Conservation (phyloP, 306 rosid species). For the Trifolium subterraneum region DNA sequence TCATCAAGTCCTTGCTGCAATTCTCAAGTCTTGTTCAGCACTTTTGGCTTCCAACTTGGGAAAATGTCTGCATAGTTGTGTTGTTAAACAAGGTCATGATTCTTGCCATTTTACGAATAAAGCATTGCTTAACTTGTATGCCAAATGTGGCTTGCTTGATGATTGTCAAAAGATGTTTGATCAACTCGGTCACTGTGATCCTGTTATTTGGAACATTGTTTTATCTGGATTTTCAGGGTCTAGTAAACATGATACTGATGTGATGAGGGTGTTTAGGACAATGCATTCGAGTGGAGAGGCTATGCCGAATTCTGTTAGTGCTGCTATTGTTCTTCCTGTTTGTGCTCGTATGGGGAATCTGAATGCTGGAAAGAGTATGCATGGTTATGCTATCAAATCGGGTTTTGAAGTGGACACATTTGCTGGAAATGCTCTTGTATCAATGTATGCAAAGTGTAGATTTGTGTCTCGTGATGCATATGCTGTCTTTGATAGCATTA, state of each 20-base stretch:
- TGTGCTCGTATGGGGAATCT: constrained; percentile 63
- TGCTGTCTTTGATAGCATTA: constrained; percentile 62
- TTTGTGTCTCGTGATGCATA: constrained; percentile 58
- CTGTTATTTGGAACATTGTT: constrained; percentile 85
- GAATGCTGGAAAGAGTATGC: constrained; percentile 63
- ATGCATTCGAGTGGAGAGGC: constrained; percentile 65
- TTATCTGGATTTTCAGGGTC: constrained; percentile 73
- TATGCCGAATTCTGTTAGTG: constrained; percentile 69
- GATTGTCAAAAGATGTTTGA: constrained; percentile 67
- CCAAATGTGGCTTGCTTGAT: constrained; percentile 70
- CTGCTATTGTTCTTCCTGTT: constrained; percentile 75
- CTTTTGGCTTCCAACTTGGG: constrained; percentile 61
- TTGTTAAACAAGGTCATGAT: constrained; percentile 69
- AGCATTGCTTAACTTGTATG: constrained; percentile 85
- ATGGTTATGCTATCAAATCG: constrained; percentile 68
- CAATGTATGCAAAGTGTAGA: constrained; percentile 85
- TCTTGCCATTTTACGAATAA: constrained; percentile 67
- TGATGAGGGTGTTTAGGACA: constrained; percentile 56
- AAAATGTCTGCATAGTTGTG: constrained; percentile 65
- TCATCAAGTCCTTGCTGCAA: constrained; percentile 54
- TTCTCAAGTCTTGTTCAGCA: constrained; percentile 78
- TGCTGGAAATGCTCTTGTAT: constrained; percentile 75
- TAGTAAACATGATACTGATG: constrained; percentile 51
- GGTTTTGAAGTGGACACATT: constrained; percentile 70
- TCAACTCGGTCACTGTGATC: constrained; percentile 58